phyloP scores from a whole-genome alignment of 768 basidiomycete species.

The Leucosporidium creatinivorum region DNA sequence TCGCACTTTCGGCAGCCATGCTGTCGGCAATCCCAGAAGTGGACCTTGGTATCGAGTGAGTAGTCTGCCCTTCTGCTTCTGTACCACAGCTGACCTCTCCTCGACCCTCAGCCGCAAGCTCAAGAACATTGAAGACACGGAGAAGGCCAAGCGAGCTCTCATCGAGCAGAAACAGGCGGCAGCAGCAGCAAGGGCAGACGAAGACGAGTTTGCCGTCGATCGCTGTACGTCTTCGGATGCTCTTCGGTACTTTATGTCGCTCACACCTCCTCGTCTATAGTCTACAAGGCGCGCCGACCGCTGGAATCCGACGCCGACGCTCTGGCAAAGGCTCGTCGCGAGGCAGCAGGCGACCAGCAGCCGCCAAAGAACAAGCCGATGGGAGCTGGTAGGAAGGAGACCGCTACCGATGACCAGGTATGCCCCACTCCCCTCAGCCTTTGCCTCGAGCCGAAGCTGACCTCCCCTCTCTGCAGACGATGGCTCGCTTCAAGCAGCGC shows the following conservation, averaged over 20 bases:
- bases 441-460: slow-evolving; percentile 1
- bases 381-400: slow-evolving; percentile 33
- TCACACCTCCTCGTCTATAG: slow-evolving; percentile 42
- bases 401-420: slow-evolving; percentile 87
- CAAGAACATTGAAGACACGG: slow-evolving; percentile 94
- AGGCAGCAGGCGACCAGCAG: slow-evolving; percentile 59
- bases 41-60: slow-evolving; percentile 96
- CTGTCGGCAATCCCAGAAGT: slow-evolving; percentile 96
- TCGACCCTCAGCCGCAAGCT: slow-evolving; percentile 58
- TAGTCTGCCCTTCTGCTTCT: slow-evolving; percentile 30
- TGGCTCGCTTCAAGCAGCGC: slow-evolving; percentile 96
- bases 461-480: slow-evolving; percentile 52
- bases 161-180: slow-evolving; percentile 47
- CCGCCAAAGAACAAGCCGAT: background rate
- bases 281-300: slow-evolving; percentile 74
- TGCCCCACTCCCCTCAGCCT: slow-evolving; percentile 35
- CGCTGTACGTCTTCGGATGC: slow-evolving; percentile 59
- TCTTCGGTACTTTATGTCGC: background rate
- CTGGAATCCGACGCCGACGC: slow-evolving; percentile 80
- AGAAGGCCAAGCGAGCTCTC: slow-evolving; percentile 84
- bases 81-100: background rate
- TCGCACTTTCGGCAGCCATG: slow-evolving; percentile 90
- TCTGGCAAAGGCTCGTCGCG: slow-evolving; percentile 74
- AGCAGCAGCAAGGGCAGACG: slow-evolving; percentile 37
- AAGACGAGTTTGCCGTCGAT: slow-evolving; percentile 77